Evolutionary conservation across 768 basidiomycete genomes (phyloP).

Genomic region (Coprinopsis cinerea): DNA sequence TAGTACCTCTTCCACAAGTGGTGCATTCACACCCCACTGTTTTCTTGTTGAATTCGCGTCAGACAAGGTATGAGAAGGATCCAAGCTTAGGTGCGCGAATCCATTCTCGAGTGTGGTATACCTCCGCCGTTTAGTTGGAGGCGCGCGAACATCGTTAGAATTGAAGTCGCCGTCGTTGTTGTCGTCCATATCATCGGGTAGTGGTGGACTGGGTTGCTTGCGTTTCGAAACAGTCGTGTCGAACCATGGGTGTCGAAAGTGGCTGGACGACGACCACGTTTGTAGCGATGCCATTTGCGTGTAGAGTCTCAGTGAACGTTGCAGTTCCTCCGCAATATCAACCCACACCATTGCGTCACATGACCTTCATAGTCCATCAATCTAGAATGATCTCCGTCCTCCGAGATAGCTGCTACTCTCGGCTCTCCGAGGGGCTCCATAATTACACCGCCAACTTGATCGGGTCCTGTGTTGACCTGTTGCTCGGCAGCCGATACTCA

Average conservation of each 20-base stretch:
- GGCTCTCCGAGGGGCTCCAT: too few relatives aligned
- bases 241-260: constrained; percentile 42
- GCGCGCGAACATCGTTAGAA: too few relatives aligned
- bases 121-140: constrained; percentile 42
- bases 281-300: constrained; percentile 1
- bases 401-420: too few relatives aligned
- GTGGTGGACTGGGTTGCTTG: constrained; percentile 22
- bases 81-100: constrained; percentile 45
- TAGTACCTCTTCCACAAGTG: neutral
- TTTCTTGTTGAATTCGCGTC: constrained; percentile 9
- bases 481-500: too few relatives aligned
- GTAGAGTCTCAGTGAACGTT: neutral
- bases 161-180: constrained; percentile 14
- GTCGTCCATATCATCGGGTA: constrained; percentile 11
- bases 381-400: too few relatives aligned
- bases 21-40: constrained; percentile 5
- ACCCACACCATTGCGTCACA: neutral
- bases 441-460: too few relatives aligned
- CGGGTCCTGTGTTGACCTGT: too few relatives aligned
- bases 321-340: neutral
- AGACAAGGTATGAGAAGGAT: too few relatives aligned
- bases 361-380: too few relatives aligned
- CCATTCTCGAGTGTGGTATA: constrained; percentile 49
- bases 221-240: constrained; percentile 32
- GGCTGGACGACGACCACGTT: constrained; percentile 19